These are phyloP conservation scores for Jacaranda mimosifolia DNA, from an alignment of 257 asterid species.

Conservation along the genomic window DNA sequence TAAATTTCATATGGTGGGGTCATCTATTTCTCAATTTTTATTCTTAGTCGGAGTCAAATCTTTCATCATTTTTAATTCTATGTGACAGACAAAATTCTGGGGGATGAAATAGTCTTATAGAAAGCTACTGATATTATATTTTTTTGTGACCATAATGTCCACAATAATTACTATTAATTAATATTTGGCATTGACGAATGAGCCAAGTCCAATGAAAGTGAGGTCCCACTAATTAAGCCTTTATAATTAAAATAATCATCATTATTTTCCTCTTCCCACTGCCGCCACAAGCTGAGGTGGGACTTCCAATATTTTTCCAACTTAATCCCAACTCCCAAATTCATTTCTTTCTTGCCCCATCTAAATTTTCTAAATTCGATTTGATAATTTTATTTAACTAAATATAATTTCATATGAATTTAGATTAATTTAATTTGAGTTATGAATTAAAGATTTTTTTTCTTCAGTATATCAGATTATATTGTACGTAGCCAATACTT, in stretches of 20 bases:
- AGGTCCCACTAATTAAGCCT: not conserved
- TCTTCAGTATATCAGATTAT: too few relatives aligned
- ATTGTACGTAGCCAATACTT: too few relatives aligned
- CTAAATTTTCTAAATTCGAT: not conserved
- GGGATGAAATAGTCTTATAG: not conserved
- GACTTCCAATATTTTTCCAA: not conserved
- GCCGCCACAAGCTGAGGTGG: not conserved
- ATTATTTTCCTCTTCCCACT: not conserved
- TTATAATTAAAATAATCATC: not conserved
- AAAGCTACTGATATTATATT: not conserved
- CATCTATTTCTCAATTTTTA: too few relatives aligned
- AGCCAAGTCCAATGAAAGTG: constrained; percentile 5
- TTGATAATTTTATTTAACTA: not conserved
- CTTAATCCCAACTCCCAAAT: not conserved
- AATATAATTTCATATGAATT: too few relatives aligned
- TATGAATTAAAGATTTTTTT: too few relatives aligned
- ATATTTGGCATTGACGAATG: not conserved
- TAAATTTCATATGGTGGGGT: too few relatives aligned
- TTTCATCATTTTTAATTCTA: not conserved
- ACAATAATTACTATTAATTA: not conserved
- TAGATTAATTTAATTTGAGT: too few relatives aligned
- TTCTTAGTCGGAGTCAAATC: not conserved
- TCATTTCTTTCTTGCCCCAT: not conserved
- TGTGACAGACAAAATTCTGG: not conserved
- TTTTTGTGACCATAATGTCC: not conserved